Conservation (phyloP, 2,329 filamentous ascomycete species). For the Scedosporium boydii region DNA sequence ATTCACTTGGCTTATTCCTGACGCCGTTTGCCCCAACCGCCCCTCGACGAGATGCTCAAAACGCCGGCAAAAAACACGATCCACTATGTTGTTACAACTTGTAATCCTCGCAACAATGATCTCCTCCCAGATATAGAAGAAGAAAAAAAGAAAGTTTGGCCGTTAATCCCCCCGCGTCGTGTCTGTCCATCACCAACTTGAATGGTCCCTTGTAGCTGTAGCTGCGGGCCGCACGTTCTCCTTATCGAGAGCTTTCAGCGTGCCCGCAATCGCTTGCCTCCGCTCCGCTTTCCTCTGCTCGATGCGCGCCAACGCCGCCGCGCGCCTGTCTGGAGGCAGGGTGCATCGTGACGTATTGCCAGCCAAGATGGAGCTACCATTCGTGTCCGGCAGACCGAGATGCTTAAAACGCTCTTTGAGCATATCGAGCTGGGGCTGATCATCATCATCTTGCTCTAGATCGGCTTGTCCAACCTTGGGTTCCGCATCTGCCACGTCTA, state of each 20-base stretch:
- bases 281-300: slow-evolving; percentile 45
- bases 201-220: not conserved
- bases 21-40: too few relatives aligned
- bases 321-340: slow-evolving; percentile 40
- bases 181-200: not conserved
- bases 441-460: not conserved
- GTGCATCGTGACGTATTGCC: slow-evolving; percentile 31
- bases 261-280: slow-evolving; percentile 21
- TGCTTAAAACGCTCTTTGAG: slow-evolving; percentile 34
- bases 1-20: too few relatives aligned
- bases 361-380: slow-evolving; percentile 20
- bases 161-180: not conserved
- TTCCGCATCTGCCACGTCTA: not conserved
- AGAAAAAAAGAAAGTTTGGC: not conserved
- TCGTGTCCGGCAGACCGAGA: slow-evolving; percentile 28
- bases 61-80: not conserved
- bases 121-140: not conserved
- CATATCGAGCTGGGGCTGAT: slow-evolving; percentile 29
- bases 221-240: slow-evolving; percentile 36
- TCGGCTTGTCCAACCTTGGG: not conserved
- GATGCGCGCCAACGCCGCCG: slow-evolving; percentile 45
- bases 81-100: not conserved
- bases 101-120: not conserved
- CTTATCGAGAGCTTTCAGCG: slow-evolving; percentile 30
- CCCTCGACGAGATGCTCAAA: not conserved